A percentile compares a stretch with the other conserved stretches of the same genome.
Conservation (phyloP, 768 basidiomycete genomes). For the Candolleomyces efflorescens region DNA sequence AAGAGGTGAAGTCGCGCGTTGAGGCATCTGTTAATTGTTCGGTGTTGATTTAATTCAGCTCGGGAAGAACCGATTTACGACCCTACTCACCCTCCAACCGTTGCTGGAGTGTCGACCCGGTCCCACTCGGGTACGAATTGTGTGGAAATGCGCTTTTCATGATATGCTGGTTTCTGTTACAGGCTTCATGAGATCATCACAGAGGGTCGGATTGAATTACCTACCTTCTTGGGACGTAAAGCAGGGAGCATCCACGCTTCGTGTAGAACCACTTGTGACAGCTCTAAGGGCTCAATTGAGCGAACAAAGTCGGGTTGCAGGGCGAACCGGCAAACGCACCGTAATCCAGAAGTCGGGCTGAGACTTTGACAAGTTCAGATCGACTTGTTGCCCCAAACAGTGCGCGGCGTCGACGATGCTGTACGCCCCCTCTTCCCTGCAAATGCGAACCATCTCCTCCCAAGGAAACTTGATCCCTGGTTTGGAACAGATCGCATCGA, state of each 20-base stretch:
- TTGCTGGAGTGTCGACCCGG: neutral
- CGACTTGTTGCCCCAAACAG: constrained; percentile 70
- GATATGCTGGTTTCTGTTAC: constrained; percentile 61
- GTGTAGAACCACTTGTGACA: constrained; percentile 84
- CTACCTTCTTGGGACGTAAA: constrained; percentile 66
- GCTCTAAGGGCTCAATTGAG: constrained; percentile 42
- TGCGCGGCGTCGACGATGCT: constrained; percentile 82
- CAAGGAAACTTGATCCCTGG: constrained; percentile 75
- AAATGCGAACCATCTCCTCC: constrained; percentile 66
- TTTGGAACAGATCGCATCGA: constrained; percentile 62
- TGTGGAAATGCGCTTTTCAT: constrained; percentile 57
- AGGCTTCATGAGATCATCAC: neutral
- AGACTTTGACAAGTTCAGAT: constrained; percentile 51
- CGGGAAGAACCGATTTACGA: neutral
- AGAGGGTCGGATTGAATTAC: neutral
- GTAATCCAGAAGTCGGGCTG: constrained; percentile 79
- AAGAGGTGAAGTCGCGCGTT: constrained; percentile 17
- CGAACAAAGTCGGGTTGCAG: neutral
- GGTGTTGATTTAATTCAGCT: neutral
- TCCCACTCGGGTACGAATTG: constrained; percentile 41
- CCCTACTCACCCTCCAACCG: neutral
- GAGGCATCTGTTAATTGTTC: neutral
- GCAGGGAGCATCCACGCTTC: constrained; percentile 61
- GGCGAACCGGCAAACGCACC: constrained; percentile 30
- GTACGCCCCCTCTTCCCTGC: constrained; percentile 57